Evolutionary conservation across 106 monocot species (phyloP).

Genomic region (Acorus calamus): DNA sequence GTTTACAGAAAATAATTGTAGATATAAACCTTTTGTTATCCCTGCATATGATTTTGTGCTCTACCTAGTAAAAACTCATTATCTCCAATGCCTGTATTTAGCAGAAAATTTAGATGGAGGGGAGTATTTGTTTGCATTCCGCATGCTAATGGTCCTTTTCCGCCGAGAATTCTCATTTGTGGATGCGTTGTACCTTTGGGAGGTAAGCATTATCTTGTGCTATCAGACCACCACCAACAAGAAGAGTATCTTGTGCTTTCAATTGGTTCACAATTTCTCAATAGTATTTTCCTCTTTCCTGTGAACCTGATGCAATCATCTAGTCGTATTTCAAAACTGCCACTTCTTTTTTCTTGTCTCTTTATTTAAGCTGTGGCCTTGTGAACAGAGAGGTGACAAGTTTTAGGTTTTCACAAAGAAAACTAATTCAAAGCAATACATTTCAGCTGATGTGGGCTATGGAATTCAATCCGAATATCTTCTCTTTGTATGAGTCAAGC

Average conservation of each 20-base stretch:
- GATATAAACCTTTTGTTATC: too few relatives aligned
- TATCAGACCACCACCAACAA: too few relatives aligned
- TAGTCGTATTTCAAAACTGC: too few relatives aligned
- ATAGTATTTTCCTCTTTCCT: too few relatives aligned
- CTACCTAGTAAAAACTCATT: too few relatives aligned
- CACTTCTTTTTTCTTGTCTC: background rate
- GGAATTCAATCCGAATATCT: constrained; percentile 78
- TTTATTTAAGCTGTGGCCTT: background rate
- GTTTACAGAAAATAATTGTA: too few relatives aligned
- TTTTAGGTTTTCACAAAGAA: too few relatives aligned
- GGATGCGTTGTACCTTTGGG: constrained; percentile 86
- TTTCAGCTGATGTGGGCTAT: constrained; percentile 85
- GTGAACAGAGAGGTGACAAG: too few relatives aligned
- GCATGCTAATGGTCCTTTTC: constrained; percentile 97
- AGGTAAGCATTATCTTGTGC: constrained; percentile 34
- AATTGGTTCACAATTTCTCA: too few relatives aligned
- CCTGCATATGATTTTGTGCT: too few relatives aligned
- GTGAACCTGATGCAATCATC: too few relatives aligned
- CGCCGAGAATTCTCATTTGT: constrained; percentile 90
- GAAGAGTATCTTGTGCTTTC: too few relatives aligned
- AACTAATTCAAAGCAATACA: background rate
- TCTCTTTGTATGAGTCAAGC: constrained; percentile 38
- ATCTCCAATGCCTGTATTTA: background rate
- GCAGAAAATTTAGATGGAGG: constrained; percentile 86
- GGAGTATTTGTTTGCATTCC: constrained; percentile 83